phyloP scores from a whole-genome alignment of 2,329 filamentous ascomycete species.

The Stenocarpella maydis region DNA sequence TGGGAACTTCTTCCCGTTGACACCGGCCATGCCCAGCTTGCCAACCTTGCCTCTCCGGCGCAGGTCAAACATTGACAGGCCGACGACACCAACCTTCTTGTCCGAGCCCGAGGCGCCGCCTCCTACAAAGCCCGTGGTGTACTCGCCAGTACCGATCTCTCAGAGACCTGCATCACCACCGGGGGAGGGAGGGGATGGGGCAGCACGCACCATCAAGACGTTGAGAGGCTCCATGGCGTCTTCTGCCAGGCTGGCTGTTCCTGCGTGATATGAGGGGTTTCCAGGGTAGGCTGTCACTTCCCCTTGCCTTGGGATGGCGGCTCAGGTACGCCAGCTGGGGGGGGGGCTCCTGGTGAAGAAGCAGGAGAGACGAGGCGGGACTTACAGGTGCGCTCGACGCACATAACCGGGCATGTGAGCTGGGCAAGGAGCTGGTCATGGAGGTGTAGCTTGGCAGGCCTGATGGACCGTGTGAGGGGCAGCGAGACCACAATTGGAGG shows the following conservation, averaged over 20 bases:
- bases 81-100: constrained; percentile 96
- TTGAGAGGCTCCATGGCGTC: constrained; percentile 65
- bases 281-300: too few species aligned
- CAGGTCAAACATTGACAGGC: constrained; percentile 87
- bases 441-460: not conserved
- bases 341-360: not conserved
- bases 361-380: not conserved
- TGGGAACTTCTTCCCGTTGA: constrained; percentile 88
- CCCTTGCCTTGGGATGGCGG: not conserved
- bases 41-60: constrained; percentile 88
- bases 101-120: constrained; percentile 84
- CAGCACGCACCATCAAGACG: constrained; percentile 70
- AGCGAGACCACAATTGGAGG: constrained; percentile 15
- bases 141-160: constrained; percentile 94
- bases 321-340: not conserved
- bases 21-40: constrained; percentile 87
- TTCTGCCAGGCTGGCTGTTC: not conserved
- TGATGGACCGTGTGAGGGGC: constrained; percentile 16
- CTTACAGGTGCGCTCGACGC: too few species aligned
- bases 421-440: constrained; percentile 1
- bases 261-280: not conserved
- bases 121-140: constrained; percentile 94
- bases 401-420: constrained; percentile 17
- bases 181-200: not conserved
- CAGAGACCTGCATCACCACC: too few species aligned